Conservation (phyloP, 2,329 filamentous ascomycete genomes). For the Xylaria sp. region DNA sequence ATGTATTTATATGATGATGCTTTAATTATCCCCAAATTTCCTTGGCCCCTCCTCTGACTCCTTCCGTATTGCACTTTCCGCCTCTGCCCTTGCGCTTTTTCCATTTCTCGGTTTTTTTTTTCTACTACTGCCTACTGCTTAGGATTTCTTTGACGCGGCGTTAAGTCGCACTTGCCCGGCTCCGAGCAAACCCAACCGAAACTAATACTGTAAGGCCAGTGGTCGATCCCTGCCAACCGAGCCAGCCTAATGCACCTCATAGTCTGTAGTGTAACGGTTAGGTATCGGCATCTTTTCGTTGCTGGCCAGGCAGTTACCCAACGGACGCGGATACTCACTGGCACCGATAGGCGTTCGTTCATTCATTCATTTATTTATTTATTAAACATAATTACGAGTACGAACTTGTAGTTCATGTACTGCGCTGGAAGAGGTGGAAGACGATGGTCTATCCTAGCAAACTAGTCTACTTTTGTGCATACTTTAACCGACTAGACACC, state of each 20-base stretch:
- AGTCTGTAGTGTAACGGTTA: constrained; percentile 14
- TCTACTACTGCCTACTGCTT: constrained; percentile 4
- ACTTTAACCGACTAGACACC: not conserved
- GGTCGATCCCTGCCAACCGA: constrained; percentile 10
- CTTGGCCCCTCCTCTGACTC: constrained; percentile 20
- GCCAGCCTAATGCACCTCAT: not conserved
- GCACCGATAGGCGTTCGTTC: not conserved
- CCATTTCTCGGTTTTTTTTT: constrained; percentile 10
- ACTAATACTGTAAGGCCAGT: not conserved
- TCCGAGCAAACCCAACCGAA: constrained; percentile 30
- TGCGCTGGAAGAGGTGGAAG: not conserved
- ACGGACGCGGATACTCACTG: too few relatives aligned
- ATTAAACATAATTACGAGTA: not conserved
- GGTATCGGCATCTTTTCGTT: not conserved
- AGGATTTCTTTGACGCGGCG: constrained; percentile 23
- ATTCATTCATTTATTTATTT: not conserved
- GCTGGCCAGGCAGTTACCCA: not conserved
- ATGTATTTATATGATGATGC: constrained; percentile 39
- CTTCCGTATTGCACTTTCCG: constrained; percentile 10
- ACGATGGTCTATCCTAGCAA: too few relatives aligned
- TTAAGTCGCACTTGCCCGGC: constrained; percentile 32
- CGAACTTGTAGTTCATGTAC: constrained; percentile 1
- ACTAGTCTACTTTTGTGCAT: not conserved
- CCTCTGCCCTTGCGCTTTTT: constrained; percentile 17
- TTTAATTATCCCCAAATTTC: constrained; percentile 31